Evolutionary conservation across 306 rosid genomes (phyloP), one percentile per base, ranked within the genome.

Genomic region (Hippophae rhamnoides): DNA sequence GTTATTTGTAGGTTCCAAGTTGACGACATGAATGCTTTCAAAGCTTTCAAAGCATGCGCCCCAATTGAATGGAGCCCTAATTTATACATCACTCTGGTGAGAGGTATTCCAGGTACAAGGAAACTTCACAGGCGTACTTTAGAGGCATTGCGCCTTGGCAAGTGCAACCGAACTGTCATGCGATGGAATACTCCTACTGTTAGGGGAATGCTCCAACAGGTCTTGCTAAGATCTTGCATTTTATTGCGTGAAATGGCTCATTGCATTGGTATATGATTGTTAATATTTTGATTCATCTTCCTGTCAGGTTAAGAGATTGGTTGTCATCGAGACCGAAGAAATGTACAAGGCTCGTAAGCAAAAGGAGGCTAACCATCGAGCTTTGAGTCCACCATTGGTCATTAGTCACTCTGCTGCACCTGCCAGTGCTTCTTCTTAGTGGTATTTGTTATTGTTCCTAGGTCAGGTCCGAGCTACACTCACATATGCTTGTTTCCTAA

Each of bases 21-120:
- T 70, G 79, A 64, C 74, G 79, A 56, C 69, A 87, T 90, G 97
- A 90, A 81, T 74, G 95, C 95, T 14, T 90, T 81, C 81, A 77
- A 87, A 72, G 97, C 97, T 54, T 90, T 77, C 72, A 90, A 90
- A 69, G 84, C 97, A 2, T 79, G 76, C 68, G 97, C 67, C 55
- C 94, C 95, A 59, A 76, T 90, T 71, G 82, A 81, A 68, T 90
- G 90, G 90, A 90, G 90, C 71, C 85, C 88, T 58, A 84, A 82
- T 68, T 78, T 90, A 12, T 90, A 87, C 60, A 79, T 90, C 66
- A 90, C 95, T 57, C 66, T 87, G 71, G 97, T 87, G 66, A 84
- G 97, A 71, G 97, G 97, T 10, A 87, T 90, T 54, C 95, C 97
- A 1, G 94, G 97, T 61, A 90, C 97, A 65, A 84, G 97, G 82